phyloP scores from a whole-genome alignment of 2,329 filamentous ascomycete genomes.

The Oidium heveae region DNA sequence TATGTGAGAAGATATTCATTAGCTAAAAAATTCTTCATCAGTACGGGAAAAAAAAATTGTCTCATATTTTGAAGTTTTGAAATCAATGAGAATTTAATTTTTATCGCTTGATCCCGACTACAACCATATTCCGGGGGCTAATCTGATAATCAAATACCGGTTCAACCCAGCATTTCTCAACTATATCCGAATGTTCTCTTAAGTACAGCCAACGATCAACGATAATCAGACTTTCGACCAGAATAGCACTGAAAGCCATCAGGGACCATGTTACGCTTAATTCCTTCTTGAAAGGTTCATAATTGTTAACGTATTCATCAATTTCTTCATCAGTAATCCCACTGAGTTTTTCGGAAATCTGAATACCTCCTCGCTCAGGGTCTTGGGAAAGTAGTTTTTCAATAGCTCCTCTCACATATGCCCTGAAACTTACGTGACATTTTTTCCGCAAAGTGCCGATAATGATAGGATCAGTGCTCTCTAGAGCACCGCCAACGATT shows the following conservation, averaged over 20 bases:
- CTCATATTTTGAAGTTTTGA: too few species aligned
- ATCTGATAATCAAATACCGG: conserved; percentile 68
- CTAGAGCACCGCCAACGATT: conserved; percentile 5
- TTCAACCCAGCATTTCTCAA: conserved; percentile 69
- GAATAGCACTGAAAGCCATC: conserved; percentile 83
- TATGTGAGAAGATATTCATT: too few species aligned
- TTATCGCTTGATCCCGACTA: conserved; percentile 56
- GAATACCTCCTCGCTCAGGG: conserved; percentile 25
- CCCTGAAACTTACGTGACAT: conserved; percentile 48
- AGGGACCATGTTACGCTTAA: conserved; percentile 74
- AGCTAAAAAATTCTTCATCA: too few species aligned
- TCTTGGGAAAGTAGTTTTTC: conserved; percentile 42
- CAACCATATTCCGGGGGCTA: conserved; percentile 76
- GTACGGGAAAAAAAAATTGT: too few species aligned
- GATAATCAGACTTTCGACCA: conserved; percentile 76
- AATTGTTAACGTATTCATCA: conserved; percentile 38
- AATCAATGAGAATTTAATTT: too few species aligned
- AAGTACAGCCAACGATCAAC: conserved; percentile 76
- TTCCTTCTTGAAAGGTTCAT: conserved; percentile 45
- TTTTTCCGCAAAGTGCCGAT: conserved; percentile 64
- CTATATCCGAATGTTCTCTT: conserved; percentile 44
- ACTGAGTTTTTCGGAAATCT: conserved; percentile 39
- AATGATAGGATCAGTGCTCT: conserved; percentile 53
- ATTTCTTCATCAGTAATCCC: conserved; percentile 54
- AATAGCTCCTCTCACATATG: conserved; percentile 62